Evolutionary conservation across 2,329 filamentous ascomycete genomes (phyloP), one percentile per base, ranked within the genome.

Genomic region (Dactylellina parvicollis): DNA sequence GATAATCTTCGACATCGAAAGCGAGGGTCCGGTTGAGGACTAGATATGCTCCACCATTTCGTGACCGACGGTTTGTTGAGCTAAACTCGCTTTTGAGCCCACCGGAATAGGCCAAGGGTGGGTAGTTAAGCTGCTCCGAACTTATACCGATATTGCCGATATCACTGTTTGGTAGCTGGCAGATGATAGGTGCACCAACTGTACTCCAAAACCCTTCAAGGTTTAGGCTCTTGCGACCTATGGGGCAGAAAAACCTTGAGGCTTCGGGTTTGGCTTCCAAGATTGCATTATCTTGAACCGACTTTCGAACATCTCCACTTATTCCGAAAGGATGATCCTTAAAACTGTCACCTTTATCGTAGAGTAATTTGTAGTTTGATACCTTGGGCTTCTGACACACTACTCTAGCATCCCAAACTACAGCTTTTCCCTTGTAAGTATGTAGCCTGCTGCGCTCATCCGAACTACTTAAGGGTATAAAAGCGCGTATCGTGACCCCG

Each of bases 371-470:
- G 16, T 4, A 50, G 9, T 60, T 44, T 28, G 42, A 50, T 2
- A 67, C 14, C n/a, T 32, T n/a, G 4, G 62, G 62, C 14, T 60
- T 60, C 42, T 52, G 62, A 14, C 62, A 67, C 4, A 67, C n/a
- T 2, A 67, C 62, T 52, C 62, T 59, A 4, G 62, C 42, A 52
- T 67, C 62, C 30, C 20, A 60, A n/a, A 67, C 44, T 30, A 67
- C 24, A 1, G 32, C 30, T 26, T 42, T 67, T 7, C 62, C 62
- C 2, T 26, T 49, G 20, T 42, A 67, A 12, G 22, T 42, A 3
- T 52, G 38, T n/a, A 67, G 2, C 4, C 30, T 59, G 14, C 46
- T 32, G 26, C 62, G 52, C 4, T 67, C 62, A 4, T 50, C 54
- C 30, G 62, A 30, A 16, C 16, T 52, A 7, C 10, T 5, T 10